These are phyloP conservation scores for Phytophthora fragariaefolia DNA, from an alignment of 352 stramenopile genomes.

Conservation along the genomic window DNA sequence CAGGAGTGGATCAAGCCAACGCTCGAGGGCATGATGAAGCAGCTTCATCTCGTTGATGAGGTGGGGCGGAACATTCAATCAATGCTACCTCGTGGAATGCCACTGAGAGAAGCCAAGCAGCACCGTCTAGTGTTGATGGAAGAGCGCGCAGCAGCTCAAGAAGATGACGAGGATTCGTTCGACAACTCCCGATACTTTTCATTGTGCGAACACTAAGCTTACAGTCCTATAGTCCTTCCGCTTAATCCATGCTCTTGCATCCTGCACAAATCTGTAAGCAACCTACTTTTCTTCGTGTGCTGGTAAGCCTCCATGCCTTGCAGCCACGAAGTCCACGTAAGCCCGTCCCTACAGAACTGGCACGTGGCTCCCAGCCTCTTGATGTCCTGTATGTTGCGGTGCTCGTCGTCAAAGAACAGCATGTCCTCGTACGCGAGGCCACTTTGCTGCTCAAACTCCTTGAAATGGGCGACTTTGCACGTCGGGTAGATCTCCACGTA, in stretches of 20 bases:
- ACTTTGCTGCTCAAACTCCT: slow-evolving; percentile 82
- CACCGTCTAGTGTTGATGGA: slow-evolving; percentile 36
- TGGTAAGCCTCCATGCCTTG: slow-evolving; percentile 73
- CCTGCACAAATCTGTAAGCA: too few relatives aligned
- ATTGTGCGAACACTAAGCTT: slow-evolving; percentile 4
- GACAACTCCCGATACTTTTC: slow-evolving; percentile 7
- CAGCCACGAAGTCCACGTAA: slow-evolving; percentile 65
- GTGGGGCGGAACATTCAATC: slow-evolving; percentile 20
- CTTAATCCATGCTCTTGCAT: too few relatives aligned
- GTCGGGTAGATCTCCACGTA: slow-evolving; percentile 82
- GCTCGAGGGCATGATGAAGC: background rate
- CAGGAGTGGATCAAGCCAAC: slow-evolving; percentile 32
- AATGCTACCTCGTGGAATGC: slow-evolving; percentile 33
- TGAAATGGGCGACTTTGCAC: slow-evolving; percentile 92
- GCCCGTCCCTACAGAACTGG: slow-evolving; percentile 71
- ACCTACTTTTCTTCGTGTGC: slow-evolving; percentile 40
- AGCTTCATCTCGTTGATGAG: slow-evolving; percentile 14
- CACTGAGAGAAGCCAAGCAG: slow-evolving; percentile 28
- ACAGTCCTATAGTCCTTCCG: too few relatives aligned
- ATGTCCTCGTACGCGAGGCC: slow-evolving; percentile 93
- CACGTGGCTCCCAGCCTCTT: slow-evolving; percentile 75
- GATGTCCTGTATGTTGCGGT: slow-evolving; percentile 79
- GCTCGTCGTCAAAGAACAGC: slow-evolving; percentile 97
- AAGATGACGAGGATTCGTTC: slow-evolving; percentile 3
- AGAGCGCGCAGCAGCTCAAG: slow-evolving; percentile 20